Evolutionary conservation across 2,329 filamentous ascomycete genomes (phyloP).

Genomic region (Aspergillus ibericus): DNA sequence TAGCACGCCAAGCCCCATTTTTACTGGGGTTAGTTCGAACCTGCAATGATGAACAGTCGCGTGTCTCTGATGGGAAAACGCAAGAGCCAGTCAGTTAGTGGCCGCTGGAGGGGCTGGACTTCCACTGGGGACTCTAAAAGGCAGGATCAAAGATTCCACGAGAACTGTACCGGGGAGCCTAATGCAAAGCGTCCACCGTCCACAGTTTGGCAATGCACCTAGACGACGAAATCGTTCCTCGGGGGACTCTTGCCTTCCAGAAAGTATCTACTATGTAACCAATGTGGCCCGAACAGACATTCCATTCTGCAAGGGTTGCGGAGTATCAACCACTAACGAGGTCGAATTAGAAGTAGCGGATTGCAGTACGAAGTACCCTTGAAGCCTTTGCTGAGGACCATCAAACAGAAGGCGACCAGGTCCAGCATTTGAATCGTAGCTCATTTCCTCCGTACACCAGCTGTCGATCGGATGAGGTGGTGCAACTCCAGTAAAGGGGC

Average conservation of each 20-base stretch:
- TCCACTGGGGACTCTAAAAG: neutral
- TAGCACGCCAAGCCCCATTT: conserved; percentile 72
- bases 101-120: neutral
- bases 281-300: neutral
- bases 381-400: neutral
- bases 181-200: neutral
- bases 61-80: neutral
- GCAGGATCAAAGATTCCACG: neutral
- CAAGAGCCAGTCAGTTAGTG: neutral
- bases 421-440: neutral
- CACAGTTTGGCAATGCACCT: neutral
- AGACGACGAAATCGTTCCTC: neutral
- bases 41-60: neutral
- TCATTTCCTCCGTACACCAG: neutral
- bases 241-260: neutral
- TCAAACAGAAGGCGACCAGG: neutral
- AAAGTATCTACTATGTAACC: neutral
- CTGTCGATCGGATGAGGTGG: neutral
- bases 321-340: neutral
- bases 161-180: neutral
- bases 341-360: neutral
- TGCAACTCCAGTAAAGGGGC: neutral
- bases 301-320: neutral
- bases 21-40: neutral
- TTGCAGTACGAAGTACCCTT: too few relatives aligned